Evolutionary conservation across 1,284 basidiomycete genomes (phyloP).

Genomic region (Xerocomus nothofagi): DNA sequence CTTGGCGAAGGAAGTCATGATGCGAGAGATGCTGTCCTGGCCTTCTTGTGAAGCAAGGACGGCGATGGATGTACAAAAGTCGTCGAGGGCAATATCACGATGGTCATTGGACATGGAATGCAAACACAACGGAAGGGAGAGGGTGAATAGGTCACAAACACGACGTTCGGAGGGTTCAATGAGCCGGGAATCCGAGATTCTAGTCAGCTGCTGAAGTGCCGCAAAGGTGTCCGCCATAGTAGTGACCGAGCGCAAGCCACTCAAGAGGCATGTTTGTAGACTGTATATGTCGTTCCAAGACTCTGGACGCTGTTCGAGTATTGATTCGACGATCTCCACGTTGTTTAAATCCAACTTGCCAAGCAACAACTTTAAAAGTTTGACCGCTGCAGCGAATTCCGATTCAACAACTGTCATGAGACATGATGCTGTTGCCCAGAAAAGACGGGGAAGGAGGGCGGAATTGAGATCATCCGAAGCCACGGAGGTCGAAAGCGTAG

Average conservation of each 20-base stretch:
- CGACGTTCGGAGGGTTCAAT: constrained; percentile 76
- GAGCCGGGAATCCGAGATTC: constrained; percentile 62
- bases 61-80: constrained; percentile 77
- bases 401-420: constrained; percentile 81
- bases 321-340: constrained; percentile 55
- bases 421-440: constrained; percentile 85
- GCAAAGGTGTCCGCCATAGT: constrained; percentile 72
- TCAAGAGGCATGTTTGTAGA: constrained; percentile 76
- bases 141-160: constrained; percentile 81
- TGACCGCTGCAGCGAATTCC: constrained; percentile 75
- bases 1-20: constrained; percentile 89
- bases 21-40: constrained; percentile 75
- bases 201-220: constrained; percentile 66
- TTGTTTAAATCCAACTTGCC: constrained; percentile 76
- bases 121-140: constrained; percentile 88
- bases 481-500: constrained; percentile 73
- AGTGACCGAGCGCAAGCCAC: constrained; percentile 78
- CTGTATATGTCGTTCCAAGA: constrained; percentile 72
- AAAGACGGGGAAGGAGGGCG: constrained; percentile 76
- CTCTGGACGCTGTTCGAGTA: constrained; percentile 68
- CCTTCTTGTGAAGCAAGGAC: constrained; percentile 72
- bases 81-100: constrained; percentile 60
- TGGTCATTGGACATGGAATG: constrained; percentile 72
- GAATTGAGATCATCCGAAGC: constrained; percentile 57
- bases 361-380: constrained; percentile 71